Base-by-base conservation (phyloP, 2,329 filamentous ascomycete genomes). In the Furcasterigmium sp. region DNA sequence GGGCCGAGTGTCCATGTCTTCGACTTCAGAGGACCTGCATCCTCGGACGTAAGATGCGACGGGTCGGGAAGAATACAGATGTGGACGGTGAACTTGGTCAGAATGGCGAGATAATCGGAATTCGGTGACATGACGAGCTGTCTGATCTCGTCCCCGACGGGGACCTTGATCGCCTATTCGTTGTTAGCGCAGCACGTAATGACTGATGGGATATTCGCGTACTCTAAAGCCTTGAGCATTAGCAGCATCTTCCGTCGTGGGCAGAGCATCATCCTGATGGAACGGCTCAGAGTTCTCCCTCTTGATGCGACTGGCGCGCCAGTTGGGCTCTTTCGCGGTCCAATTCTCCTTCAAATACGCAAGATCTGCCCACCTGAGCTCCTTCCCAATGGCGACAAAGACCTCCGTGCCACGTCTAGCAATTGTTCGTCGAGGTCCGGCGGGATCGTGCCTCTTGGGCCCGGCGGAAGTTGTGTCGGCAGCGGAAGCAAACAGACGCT, bases 1-100 rank as follows among this genome's bases (percentile, higher is more conserved):
- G 91, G 90, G 2, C 91, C 91, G n/a, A 97, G 74, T 17, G 91
- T 91, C 67, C 88, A 94, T 42, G 88, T 88, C 62, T 88, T 94
- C 23, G 91, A 75, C 57, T 87, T 87, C 55, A 95, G 73, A 5
- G 84, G 80, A 9, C 77, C 73, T 37, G 67, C 71, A 56, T 91
- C 87, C 37, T 76, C 72, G 46, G 80, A 77, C 14, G 80, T 82
- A 25, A 96, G 79, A 55, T 91, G 84, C 8, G 85, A 81, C 1
- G 85, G 72, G 52, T 94, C 85, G 20, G 91, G 91, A 5, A 97
- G 73, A n/a, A 91, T 72, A 44, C 87, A 84, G 53, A 97, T 83
- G 58, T 95, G 89, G 34, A 95, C 80, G 2, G 90, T 96, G 58
- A 96, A 87, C 9, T 84, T 80, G 1, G 91, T 95, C 40, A 91